These are phyloP conservation scores for Eimeria necatrix DNA, from an alignment of 169 alveolate genomes.

Conservation along the genomic window DNA sequence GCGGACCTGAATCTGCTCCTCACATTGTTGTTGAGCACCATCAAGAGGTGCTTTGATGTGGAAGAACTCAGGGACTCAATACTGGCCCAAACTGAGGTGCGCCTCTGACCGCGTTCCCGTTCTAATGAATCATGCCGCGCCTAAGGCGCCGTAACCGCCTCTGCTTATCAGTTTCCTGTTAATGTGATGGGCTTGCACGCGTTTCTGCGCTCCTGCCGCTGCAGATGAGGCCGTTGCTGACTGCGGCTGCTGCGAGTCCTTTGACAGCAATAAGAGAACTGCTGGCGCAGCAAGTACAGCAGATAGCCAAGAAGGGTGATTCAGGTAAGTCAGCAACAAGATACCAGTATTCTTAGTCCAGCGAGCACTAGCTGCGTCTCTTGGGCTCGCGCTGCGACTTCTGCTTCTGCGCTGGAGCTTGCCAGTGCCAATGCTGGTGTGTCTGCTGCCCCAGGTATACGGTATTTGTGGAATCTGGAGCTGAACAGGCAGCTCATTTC, in stretches of 20 bases:
- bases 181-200: neutral
- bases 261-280: slow-evolving; percentile 18
- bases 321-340: neutral
- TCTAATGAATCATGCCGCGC: neutral
- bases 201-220: slow-evolving; percentile 1
- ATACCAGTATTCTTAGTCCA: neutral
- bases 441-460: slow-evolving; percentile 52
- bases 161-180: neutral
- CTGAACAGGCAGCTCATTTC: slow-evolving; percentile 12
- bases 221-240: slow-evolving; percentile 33
- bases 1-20: slow-evolving; percentile 7
- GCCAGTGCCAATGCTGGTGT: neutral
- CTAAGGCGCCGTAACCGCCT: neutral
- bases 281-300: slow-evolving; percentile 49
- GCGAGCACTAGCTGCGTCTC: neutral
- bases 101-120: neutral
- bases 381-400: neutral
- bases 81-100: slow-evolving; percentile 22
- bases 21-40: neutral
- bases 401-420: neutral
- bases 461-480: slow-evolving; percentile 24
- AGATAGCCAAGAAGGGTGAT: slow-evolving; percentile 34
- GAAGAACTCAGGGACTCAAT: slow-evolving; percentile 35
- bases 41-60: slow-evolving; percentile 11
- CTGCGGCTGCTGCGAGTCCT: slow-evolving; percentile 42